phyloP scores from a whole-genome alignment of 2,329 filamentous ascomycete species.

The Ceratocystis lukuohia region DNA sequence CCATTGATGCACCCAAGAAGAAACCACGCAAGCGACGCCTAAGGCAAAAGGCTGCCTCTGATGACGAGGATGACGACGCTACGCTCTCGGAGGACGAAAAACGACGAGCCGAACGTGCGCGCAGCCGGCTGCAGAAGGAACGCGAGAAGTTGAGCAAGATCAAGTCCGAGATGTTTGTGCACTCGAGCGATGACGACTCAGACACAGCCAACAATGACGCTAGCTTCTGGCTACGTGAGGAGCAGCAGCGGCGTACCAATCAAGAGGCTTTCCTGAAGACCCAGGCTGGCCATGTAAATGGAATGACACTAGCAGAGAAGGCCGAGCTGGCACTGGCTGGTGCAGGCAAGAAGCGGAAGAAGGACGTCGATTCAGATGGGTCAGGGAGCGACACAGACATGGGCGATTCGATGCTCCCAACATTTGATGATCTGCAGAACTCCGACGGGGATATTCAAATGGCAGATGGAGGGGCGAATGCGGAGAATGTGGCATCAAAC shows the following conservation, averaged over 20 bases:
- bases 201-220: constrained; percentile 57
- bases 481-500: neutral
- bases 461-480: neutral
- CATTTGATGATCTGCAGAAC: constrained; percentile 7
- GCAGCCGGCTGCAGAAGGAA: constrained; percentile 51
- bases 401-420: constrained; percentile 13
- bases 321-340: neutral
- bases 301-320: neutral
- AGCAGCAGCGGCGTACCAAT: constrained; percentile 29
- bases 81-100: constrained; percentile 28
- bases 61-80: constrained; percentile 30
- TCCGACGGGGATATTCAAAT: neutral
- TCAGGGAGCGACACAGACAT: constrained; percentile 13
- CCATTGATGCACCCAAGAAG: constrained; percentile 41
- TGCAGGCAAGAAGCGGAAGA: constrained; percentile 16
- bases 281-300: neutral
- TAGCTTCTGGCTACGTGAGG: constrained; percentile 68
- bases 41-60: constrained; percentile 34
- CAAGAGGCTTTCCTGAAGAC: constrained; percentile 16
- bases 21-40: constrained; percentile 25
- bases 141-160: constrained; percentile 64
- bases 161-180: constrained; percentile 73
- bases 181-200: constrained; percentile 77
- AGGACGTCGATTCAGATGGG: constrained; percentile 10
- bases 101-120: constrained; percentile 52